Conservation (phyloP, 768 basidiomycete genomes). For the Termitomyces sp. region DNA sequence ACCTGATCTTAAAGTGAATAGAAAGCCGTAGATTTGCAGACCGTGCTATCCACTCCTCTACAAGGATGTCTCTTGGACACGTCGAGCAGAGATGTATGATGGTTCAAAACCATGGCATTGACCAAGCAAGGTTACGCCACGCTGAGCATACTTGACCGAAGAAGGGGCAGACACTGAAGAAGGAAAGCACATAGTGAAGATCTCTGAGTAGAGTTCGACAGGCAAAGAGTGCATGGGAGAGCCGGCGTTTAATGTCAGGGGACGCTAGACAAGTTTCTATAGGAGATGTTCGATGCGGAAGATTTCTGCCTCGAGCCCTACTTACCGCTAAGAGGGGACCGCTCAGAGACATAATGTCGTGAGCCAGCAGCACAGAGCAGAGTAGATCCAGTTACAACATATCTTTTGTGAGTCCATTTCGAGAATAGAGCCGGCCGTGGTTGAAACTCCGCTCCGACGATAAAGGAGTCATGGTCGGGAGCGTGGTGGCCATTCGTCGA, state of each 20-base stretch:
- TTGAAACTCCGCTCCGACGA: constrained; percentile 13
- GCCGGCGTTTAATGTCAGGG: constrained; percentile 10
- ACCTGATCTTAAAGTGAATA: constrained; percentile 3
- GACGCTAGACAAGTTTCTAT: constrained; percentile 13
- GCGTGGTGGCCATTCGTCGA: constrained; percentile 6
- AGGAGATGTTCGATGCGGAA: constrained; percentile 7
- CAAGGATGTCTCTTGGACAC: constrained; percentile 12
- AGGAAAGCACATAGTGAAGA: constrained; percentile 13
- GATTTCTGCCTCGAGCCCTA: constrained; percentile 15
- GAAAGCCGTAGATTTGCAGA: constrained; percentile 18
- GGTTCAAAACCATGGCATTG: constrained; percentile 24
- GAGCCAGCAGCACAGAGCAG: background rate
- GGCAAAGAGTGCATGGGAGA: constrained; percentile 14
- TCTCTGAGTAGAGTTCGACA: constrained; percentile 15
- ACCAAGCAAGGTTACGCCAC: constrained; percentile 24
- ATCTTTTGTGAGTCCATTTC: background rate
- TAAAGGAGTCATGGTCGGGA: constrained; percentile 11
- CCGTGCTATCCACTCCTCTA: constrained; percentile 21
- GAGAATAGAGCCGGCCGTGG: constrained; percentile 7
- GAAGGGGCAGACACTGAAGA: constrained; percentile 8
- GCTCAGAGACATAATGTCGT: background rate
- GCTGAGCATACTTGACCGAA: constrained; percentile 21
- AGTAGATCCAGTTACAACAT: background rate
- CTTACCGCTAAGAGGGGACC: constrained; percentile 2
- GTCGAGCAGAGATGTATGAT: constrained; percentile 16